Evolutionary conservation across 2,329 filamentous ascomycete species (phyloP), one percentile per base, ranked within the genome.

Genomic region (Thermochaetoides dissita): DNA sequence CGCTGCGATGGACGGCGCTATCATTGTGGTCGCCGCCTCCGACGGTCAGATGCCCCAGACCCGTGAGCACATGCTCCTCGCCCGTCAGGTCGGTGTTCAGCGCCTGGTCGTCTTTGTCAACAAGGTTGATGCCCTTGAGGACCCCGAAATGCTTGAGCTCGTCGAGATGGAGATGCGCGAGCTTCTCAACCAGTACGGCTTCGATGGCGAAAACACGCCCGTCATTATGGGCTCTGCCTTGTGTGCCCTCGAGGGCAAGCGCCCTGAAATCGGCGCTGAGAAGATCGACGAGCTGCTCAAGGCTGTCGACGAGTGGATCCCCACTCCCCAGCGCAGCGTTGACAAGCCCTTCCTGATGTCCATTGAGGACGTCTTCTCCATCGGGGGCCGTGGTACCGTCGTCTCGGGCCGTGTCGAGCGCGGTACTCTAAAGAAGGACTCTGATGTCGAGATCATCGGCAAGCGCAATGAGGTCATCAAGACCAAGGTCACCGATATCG

Each of bases 151-250:
- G 91, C 77, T 98, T 79, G 91, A 98, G 71, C 84, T 98, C 46
- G 91, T 98, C 62, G 91, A 98, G 77, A 94, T 98, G 83, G 91
- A 98, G 73, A 98, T 98, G 91, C 86, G 91, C 59, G 91, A 98
- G 70, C 80, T 98, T 43, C 81, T 98, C 47, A 77, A 60, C 58
- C 81, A 79, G 55, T 98, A 98, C 66, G 88, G 87, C 49, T 98
- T 98, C 63, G 91, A 98, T 68, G 91, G 91, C 55, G 93, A 98
- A 58, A 85, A 96, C 43, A 98, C 91, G 40, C 91, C 91, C 50
- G 94, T 98, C 63, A 74, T 98, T 64, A 83, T 98, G 72, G 91
- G 91, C 50, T 98, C 91, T 55, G 91, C 91, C 52, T 81, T 98
- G 39, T 94, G 87, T 69, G 88, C 91, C 41, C 73, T 98, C 40